These are phyloP conservation scores for Colletotrichum chrysophilum DNA, from an alignment of 2,329 filamentous ascomycete genomes.

Conservation along the genomic window DNA sequence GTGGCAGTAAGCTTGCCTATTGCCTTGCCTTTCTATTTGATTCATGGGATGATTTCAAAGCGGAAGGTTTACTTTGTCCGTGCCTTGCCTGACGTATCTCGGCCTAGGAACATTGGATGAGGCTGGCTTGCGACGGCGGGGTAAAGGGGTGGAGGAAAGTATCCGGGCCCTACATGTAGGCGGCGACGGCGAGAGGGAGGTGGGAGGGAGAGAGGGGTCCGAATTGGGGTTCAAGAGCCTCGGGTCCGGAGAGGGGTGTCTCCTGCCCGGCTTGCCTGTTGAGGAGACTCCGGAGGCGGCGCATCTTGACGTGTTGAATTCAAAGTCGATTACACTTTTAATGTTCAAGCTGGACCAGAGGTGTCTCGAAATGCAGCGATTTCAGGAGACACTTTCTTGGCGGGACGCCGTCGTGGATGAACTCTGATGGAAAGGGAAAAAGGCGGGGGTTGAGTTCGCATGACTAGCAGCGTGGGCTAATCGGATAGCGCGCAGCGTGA, in stretches of 20 bases:
- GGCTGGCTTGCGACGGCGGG: neutral
- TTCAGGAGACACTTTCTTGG: slow-evolving; percentile 1
- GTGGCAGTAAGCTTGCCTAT: neutral
- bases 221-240: neutral
- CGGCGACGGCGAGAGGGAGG: neutral
- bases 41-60: slow-evolving; percentile 5
- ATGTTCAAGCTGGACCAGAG: neutral
- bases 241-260: slow-evolving; percentile 6
- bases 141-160: neutral
- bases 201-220: neutral
- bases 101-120: neutral
- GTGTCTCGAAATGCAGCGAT: neutral
- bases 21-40: neutral
- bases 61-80: neutral
- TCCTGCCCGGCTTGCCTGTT: neutral
- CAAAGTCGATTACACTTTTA: neutral
- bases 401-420: neutral
- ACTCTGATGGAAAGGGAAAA: slow-evolving; percentile 13
- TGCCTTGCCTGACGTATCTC: neutral
- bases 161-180: neutral
- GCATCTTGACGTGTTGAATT: neutral
- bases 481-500: neutral
- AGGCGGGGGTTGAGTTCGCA: slow-evolving; percentile 20
- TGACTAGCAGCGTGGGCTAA: slow-evolving; percentile 18
- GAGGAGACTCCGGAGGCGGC: neutral